Conservation (phyloP, 2,329 filamentous ascomycete species). For the Epichloe gansuensis region DNA sequence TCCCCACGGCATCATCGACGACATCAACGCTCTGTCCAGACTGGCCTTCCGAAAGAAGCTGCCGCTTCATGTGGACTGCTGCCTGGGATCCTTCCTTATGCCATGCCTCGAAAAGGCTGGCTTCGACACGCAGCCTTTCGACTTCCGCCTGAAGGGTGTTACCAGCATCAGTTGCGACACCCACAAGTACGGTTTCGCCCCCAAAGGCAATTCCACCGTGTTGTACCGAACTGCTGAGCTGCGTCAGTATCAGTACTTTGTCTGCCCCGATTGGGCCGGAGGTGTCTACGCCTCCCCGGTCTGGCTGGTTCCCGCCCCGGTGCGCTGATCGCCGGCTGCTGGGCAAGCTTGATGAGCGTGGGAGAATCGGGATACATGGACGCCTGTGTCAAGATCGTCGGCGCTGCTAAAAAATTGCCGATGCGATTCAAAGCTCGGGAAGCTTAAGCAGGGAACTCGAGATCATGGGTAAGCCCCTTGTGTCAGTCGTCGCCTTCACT, state of each 20-base stretch:
- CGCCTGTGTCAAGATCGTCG: conserved; percentile 79
- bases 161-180: conserved; percentile 95
- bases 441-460: conserved; percentile 60
- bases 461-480: conserved; percentile 73
- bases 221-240: conserved; percentile 74
- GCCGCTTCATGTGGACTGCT: conserved; percentile 94
- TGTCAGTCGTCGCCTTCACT: conserved; percentile 81
- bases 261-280: conserved; percentile 87
- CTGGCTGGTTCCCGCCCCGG: conserved; percentile 88
- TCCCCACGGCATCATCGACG: conserved; percentile 94
- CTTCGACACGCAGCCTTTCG: conserved; percentile 78
- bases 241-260: conserved; percentile 89
- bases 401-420: conserved; percentile 69
- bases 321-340: conserved; percentile 89
- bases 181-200: conserved; percentile 97
- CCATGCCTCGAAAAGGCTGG: conserved; percentile 89
- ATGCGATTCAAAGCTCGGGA: conserved; percentile 59
- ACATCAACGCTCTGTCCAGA: conserved; percentile 74
- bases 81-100: conserved; percentile 87
- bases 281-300: conserved; percentile 92
- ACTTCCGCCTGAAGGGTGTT: conserved; percentile 88
- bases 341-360: conserved; percentile 80
- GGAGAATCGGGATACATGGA: conserved; percentile 83
- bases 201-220: conserved; percentile 90
- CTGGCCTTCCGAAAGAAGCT: conserved; percentile 69